phyloP scores from a whole-genome alignment of 1,139 yeast genomes.

The Yamadazyma taylorii region DNA sequence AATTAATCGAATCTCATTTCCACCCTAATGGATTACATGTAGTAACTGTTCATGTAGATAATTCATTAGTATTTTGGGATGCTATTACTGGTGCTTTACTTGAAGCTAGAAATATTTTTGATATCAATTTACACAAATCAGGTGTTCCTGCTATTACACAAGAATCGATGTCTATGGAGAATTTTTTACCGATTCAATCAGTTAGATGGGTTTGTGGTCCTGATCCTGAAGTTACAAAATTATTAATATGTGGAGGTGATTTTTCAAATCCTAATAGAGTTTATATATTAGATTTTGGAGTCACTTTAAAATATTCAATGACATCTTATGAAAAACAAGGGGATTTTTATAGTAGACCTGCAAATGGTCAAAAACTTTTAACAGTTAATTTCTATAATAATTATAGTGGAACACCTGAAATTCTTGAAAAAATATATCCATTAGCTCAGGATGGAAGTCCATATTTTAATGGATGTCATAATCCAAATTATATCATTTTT shows the following conservation, averaged over 20 bases:
- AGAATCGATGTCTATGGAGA: constrained; percentile 13
- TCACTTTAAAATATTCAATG: constrained; percentile 73
- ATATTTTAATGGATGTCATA: constrained; percentile 68
- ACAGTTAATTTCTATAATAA: constrained; percentile 26
- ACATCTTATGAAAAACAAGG: constrained; percentile 86
- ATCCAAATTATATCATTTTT: constrained; percentile 61
- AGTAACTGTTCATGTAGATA: constrained; percentile 76
- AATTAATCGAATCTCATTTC: constrained; percentile 64
- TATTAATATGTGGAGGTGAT: constrained; percentile 73
- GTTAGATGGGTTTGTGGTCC: constrained; percentile 73
- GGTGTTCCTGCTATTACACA: constrained; percentile 20
- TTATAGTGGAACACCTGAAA: constrained; percentile 21
- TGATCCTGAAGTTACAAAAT: constrained; percentile 77
- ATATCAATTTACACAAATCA: constrained; percentile 62
- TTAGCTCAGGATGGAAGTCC: constrained; percentile 45
- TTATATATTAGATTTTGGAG: constrained; percentile 73
- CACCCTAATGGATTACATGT: constrained; percentile 93
- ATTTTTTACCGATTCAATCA: constrained; percentile 36
- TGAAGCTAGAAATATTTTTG: constrained; percentile 72
- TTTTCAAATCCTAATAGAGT: constrained; percentile 52
- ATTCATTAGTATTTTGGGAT: constrained; percentile 91
- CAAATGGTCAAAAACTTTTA: constrained; percentile 38
- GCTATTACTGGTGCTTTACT: constrained; percentile 70
- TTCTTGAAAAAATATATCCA: constrained; percentile 30
- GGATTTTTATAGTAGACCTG: constrained; percentile 68